Conservation (phyloP, 371 early-diverging fungal genomes). For the Lichtheimia ramosa region DNA sequence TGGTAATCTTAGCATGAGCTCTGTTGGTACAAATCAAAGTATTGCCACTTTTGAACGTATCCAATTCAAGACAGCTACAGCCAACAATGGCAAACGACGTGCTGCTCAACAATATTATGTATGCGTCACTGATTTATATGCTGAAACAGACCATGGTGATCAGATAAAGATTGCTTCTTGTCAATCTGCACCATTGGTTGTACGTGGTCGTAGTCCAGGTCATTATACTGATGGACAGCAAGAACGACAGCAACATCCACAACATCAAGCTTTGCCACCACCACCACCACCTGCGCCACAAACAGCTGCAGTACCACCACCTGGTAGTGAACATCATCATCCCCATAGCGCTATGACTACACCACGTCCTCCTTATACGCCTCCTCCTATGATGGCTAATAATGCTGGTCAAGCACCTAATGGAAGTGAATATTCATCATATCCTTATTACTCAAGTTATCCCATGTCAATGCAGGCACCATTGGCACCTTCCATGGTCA, state of each 20-base stretch:
- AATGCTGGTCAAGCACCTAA: not conserved
- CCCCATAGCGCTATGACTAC: not conserved
- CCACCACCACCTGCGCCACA: constrained; percentile 3
- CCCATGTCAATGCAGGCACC: constrained; percentile 9
- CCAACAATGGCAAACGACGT: constrained; percentile 79
- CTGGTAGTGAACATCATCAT: constrained; percentile 4
- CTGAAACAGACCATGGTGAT: constrained; percentile 51
- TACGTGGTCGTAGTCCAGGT: constrained; percentile 84
- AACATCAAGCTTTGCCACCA: constrained; percentile 1
- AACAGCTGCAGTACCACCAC: not conserved
- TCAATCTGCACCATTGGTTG: constrained; percentile 74
- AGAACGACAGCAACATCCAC: constrained; percentile 2
- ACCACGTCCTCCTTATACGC: constrained; percentile 8
- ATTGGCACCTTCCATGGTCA: constrained; percentile 18
- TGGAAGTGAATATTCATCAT: constrained; percentile 8
- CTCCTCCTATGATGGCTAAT: constrained; percentile 20
- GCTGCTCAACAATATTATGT: constrained; percentile 85
- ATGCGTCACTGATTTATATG: constrained; percentile 60
- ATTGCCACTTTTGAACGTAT: constrained; percentile 79
- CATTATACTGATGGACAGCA: constrained; percentile 71
- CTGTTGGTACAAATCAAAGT: constrained; percentile 33
- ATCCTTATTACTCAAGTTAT: constrained; percentile 15
- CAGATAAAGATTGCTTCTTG: constrained; percentile 57
- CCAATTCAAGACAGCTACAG: constrained; percentile 89
- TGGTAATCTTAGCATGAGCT: constrained; percentile 38